These are phyloP conservation scores for Lolium rigidum DNA, from an alignment of 176 grass and related monocot genomes.

Conservation along the genomic window DNA sequence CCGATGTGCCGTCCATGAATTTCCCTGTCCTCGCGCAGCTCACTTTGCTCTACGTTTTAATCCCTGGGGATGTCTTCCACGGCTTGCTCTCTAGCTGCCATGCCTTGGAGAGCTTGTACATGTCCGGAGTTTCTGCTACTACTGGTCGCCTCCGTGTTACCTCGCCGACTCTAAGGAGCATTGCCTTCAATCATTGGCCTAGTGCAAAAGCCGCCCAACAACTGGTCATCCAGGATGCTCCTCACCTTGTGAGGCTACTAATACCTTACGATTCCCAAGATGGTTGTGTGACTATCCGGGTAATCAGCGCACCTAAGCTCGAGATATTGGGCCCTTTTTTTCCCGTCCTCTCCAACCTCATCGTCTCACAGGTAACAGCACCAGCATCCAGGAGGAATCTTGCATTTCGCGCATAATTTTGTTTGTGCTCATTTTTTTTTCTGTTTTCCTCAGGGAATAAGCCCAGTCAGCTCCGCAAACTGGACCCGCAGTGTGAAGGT, in stretches of 20 bases:
- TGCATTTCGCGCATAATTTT: background rate
- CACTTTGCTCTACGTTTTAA: background rate
- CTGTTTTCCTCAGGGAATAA: background rate
- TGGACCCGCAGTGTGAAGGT: background rate
- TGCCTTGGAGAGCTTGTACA: background rate
- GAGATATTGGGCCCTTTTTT: background rate
- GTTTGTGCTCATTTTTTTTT: background rate
- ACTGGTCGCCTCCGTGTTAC: background rate
- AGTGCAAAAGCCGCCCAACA: background rate
- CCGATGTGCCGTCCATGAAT: background rate
- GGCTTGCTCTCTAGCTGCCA: background rate
- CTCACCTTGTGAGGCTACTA: constrained; percentile 19
- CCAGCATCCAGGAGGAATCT: background rate
- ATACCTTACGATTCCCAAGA: background rate
- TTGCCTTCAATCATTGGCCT: background rate
- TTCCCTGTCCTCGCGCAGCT: background rate
- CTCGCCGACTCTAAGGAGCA: background rate
- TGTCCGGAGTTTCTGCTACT: background rate
- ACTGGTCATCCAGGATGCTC: background rate
- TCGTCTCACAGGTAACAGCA: background rate
- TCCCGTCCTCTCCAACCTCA: background rate
- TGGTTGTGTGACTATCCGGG: background rate
- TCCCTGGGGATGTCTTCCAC: background rate
- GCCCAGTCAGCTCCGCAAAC: background rate
- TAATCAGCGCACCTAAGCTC: background rate